Evolutionary conservation across 768 basidiomycete genomes (phyloP).

Genomic region (Tulasnella calospora): DNA sequence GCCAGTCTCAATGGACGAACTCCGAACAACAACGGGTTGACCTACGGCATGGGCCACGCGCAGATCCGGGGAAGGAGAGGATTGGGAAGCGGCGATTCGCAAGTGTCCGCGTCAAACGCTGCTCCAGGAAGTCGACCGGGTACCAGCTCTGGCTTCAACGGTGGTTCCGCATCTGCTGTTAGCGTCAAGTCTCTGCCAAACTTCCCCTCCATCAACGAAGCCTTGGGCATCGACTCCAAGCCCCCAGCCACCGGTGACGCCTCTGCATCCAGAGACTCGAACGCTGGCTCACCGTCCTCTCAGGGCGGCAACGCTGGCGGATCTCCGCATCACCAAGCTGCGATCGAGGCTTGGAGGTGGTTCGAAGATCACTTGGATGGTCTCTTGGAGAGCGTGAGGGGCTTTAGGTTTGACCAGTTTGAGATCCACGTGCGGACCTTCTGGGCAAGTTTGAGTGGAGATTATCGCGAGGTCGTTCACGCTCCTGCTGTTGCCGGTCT

Average conservation of each 20-base stretch:
- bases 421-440: slow-evolving; percentile 81
- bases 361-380: slow-evolving; percentile 88
- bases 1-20: slow-evolving; percentile 47
- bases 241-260: slow-evolving; percentile 63
- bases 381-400: slow-evolving; percentile 68
- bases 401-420: slow-evolving; percentile 83
- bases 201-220: slow-evolving; percentile 24
- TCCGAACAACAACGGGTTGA: neutral
- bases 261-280: slow-evolving; percentile 37
- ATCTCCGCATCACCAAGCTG: slow-evolving; percentile 66
- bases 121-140: neutral
- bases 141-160: neutral
- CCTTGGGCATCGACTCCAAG: slow-evolving; percentile 17
- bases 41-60: neutral
- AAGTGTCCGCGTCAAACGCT: neutral
- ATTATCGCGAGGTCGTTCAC: slow-evolving; percentile 82
- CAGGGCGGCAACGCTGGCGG: neutral
- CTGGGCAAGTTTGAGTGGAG: slow-evolving; percentile 69
- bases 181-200: slow-evolving; percentile 10
- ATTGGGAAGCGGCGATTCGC: neutral
- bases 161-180: neutral
- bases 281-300: slow-evolving; percentile 7
- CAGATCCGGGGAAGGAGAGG: slow-evolving; percentile 20
- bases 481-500: slow-evolving; percentile 81
- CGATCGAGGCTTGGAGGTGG: slow-evolving; percentile 85